phyloP scores from a whole-genome alignment of 345 rosid species.

The Luvunga scandens region DNA sequence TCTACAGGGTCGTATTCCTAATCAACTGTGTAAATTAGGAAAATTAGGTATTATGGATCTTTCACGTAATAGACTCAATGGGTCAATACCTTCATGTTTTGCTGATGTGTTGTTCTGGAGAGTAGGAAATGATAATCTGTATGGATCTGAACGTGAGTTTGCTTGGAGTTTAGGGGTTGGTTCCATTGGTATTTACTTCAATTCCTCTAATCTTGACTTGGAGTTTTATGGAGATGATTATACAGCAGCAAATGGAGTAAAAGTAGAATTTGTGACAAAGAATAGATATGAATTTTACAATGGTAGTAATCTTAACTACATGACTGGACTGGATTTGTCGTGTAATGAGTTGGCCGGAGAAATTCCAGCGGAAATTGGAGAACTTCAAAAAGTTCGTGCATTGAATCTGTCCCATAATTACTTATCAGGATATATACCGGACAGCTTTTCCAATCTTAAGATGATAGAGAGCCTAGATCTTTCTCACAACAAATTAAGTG shows the following conservation, averaged over 20 bases:
- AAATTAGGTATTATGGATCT: background rate
- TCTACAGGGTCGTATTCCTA: background rate
- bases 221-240: rapidly evolving
- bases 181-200: background rate
- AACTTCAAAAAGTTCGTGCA: background rate
- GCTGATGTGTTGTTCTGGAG: background rate
- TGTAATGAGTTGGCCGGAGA: background rate
- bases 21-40: background rate
- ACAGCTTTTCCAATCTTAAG: background rate
- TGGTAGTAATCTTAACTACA: background rate
- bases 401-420: background rate
- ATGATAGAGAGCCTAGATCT: background rate
- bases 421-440: background rate
- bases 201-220: background rate
- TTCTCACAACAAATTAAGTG: background rate
- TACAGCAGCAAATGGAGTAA: background rate
- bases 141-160: background rate
- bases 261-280: background rate
- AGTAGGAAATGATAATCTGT: background rate
- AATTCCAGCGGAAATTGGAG: background rate
- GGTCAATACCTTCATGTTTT: background rate
- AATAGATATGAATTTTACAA: background rate
- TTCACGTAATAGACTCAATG: background rate
- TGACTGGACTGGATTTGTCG: background rate
- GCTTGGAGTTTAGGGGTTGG: too few relatives aligned